Percentiles rank a stretch among this genome's conserved stretches.
These are phyloP conservation scores for Cerrena zonata DNA, from an alignment of 1,284 basidiomycete species.

Conservation along the genomic window DNA sequence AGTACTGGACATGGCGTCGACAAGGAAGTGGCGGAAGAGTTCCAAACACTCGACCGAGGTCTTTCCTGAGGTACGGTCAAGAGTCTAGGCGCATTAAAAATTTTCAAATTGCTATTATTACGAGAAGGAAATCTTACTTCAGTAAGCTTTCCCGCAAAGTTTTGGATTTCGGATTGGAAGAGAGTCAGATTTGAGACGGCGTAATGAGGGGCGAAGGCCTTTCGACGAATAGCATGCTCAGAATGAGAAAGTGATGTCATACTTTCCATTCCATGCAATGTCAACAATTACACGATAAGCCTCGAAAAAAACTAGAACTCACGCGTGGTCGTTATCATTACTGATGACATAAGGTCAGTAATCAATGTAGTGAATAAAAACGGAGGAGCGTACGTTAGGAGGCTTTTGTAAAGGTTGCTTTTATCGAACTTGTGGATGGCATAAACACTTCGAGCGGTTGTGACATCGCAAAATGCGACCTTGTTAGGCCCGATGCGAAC, in stretches of 20 bases:
- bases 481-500: constrained; percentile 74
- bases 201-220: constrained; percentile 68
- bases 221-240: constrained; percentile 60
- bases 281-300: no score
- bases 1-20: constrained; percentile 60
- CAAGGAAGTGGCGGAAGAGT: constrained; percentile 68
- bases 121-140: constrained; percentile 41
- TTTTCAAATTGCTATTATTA: no score
- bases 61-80: constrained; percentile 50
- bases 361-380: background rate
- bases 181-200: constrained; percentile 50
- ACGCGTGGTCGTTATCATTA: constrained; percentile 78
- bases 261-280: no score
- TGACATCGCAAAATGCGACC: constrained; percentile 65
- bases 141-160: constrained; percentile 47
- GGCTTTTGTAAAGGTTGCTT: constrained; percentile 66
- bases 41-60: constrained; percentile 58
- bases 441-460: constrained; percentile 61
- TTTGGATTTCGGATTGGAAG: constrained; percentile 63
- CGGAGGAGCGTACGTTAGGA: constrained; percentile 56
- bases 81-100: no score
- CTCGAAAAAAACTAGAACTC: constrained; percentile 18
- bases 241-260: constrained; percentile 73
- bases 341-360: constrained; percentile 30
- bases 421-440: constrained; percentile 72